Evolutionary conservation across 306 rosid species (phyloP).

Genomic region (Medicago ruthenica): DNA sequence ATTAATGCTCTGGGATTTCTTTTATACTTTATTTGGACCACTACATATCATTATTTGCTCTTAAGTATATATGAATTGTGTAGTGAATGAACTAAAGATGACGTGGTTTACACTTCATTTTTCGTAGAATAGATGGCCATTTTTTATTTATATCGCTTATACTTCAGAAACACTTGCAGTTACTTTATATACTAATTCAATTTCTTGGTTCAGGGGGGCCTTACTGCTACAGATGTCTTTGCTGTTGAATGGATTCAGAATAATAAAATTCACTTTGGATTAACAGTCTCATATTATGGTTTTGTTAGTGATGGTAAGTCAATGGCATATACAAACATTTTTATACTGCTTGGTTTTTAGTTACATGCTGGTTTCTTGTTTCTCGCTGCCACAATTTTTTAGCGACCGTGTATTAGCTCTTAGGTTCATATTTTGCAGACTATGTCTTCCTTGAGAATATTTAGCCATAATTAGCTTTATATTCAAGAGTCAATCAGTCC

Average conservation of each 20-base stretch:
- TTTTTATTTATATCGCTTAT: conserved; percentile 10
- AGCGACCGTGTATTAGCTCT: conserved; percentile 22
- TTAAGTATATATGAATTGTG: conserved; percentile 23
- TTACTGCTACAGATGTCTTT: conserved; percentile 97
- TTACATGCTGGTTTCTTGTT: conserved; percentile 28
- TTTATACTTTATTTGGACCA: conserved; percentile 15
- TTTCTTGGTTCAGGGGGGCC: conserved; percentile 89
- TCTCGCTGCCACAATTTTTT: conserved; percentile 20
- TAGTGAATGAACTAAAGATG: neutral
- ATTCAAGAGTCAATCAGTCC: neutral
- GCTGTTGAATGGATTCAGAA: conserved; percentile 94
- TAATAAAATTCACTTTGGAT: conserved; percentile 85
- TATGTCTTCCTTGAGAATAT: conserved; percentile 22
- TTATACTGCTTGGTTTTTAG: conserved; percentile 14
- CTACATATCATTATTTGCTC: conserved; percentile 13
- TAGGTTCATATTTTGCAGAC: conserved; percentile 26
- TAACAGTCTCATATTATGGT: conserved; percentile 96
- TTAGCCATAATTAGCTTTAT: conserved; percentile 15
- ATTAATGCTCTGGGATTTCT: conserved; percentile 21
- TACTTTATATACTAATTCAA: conserved; percentile 30
- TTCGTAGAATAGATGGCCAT: neutral
- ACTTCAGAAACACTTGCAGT: conserved; percentile 23
- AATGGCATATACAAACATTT: conserved; percentile 20
- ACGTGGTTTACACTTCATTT: neutral
- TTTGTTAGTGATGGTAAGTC: conserved; percentile 95